Conservation (phyloP, 2,329 filamentous ascomycete species). For the Colletotrichum magnum region DNA sequence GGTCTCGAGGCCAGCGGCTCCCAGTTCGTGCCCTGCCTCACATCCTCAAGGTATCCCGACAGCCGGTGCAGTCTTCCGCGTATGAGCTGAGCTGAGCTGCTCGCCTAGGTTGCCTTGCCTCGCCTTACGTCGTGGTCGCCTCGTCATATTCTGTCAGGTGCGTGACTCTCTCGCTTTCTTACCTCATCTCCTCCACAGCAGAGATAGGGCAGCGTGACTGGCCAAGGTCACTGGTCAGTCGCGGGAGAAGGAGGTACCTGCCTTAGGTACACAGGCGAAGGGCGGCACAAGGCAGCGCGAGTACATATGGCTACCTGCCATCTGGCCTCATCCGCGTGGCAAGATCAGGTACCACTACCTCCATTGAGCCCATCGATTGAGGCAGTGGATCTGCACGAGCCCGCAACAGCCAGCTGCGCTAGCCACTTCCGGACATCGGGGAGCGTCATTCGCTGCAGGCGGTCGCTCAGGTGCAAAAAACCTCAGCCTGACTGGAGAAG, state of each 20-base stretch:
- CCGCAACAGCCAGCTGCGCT: conserved; percentile 19
- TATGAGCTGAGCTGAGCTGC: neutral
- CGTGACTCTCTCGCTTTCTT: conserved; percentile 29
- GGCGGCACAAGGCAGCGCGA: neutral
- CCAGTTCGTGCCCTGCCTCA: no score
- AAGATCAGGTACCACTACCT: conserved; percentile 10
- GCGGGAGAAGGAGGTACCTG: conserved; percentile 15
- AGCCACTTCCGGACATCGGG: conserved; percentile 11
- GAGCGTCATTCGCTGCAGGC: conserved; percentile 40
- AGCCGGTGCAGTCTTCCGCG: neutral
- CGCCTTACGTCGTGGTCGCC: neutral
- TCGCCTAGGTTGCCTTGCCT: neutral
- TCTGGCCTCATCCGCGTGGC: neutral
- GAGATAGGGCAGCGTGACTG: conserved; percentile 1
- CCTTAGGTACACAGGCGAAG: conserved; percentile 14
- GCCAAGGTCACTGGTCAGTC: conserved; percentile 18
- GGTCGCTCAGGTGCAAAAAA: conserved; percentile 35
- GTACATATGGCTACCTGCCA: conserved; percentile 13
- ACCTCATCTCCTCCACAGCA: conserved; percentile 27
- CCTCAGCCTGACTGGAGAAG: conserved; percentile 26
- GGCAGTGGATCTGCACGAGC: conserved; percentile 35
- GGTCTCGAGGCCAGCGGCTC: neutral
- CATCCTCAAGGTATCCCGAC: no score
- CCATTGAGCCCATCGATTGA: conserved; percentile 25
- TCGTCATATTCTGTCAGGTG: conserved; percentile 7